Percentiles rank a stretch among this genome's conserved stretches.
Conservation (phyloP, 73 alveolate species). For the Blepharisma stoltei region DNA sequence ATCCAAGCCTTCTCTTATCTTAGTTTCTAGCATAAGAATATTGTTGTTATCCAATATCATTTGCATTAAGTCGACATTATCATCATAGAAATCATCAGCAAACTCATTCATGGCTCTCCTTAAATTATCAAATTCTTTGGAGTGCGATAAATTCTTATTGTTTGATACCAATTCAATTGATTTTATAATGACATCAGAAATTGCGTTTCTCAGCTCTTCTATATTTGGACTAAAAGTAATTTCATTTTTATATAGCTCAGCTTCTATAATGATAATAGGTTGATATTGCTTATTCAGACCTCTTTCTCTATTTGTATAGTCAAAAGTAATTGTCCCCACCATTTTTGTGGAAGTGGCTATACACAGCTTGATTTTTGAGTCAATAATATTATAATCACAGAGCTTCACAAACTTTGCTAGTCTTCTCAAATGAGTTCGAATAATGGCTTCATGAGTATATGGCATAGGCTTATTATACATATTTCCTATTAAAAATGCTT, state of each 20-base stretch:
- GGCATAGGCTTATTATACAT: slow-evolving; percentile 86
- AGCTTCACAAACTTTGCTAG: slow-evolving; percentile 84
- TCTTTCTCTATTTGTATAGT: slow-evolving; percentile 33
- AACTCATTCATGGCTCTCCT: slow-evolving; percentile 41
- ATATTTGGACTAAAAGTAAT: slow-evolving; percentile 40
- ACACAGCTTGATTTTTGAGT: slow-evolving; percentile 71
- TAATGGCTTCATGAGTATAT: slow-evolving; percentile 96
- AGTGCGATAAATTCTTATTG: slow-evolving; percentile 50
- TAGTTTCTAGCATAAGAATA: slow-evolving; percentile 49
- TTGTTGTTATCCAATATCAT: slow-evolving; percentile 53
- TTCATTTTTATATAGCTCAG: slow-evolving; percentile 30
- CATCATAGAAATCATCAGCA: slow-evolving; percentile 58
- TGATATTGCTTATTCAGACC: slow-evolving; percentile 39
- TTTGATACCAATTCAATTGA: slow-evolving; percentile 49
- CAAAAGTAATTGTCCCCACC: slow-evolving; percentile 36
- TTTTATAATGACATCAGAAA: slow-evolving; percentile 47
- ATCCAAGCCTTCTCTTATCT: slow-evolving; percentile 49
- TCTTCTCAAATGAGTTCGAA: slow-evolving; percentile 90
- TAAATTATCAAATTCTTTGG: slow-evolving; percentile 58
- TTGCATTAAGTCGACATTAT: slow-evolving; percentile 53
- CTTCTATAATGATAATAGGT: slow-evolving; percentile 52
- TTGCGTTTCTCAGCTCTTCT: slow-evolving; percentile 53
- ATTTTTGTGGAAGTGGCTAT: slow-evolving; percentile 34
- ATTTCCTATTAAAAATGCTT: slow-evolving; percentile 83
- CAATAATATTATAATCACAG: slow-evolving; percentile 84